phyloP scores from a whole-genome alignment of 1,284 basidiomycete genomes.

The Malassezia pachydermatis region DNA sequence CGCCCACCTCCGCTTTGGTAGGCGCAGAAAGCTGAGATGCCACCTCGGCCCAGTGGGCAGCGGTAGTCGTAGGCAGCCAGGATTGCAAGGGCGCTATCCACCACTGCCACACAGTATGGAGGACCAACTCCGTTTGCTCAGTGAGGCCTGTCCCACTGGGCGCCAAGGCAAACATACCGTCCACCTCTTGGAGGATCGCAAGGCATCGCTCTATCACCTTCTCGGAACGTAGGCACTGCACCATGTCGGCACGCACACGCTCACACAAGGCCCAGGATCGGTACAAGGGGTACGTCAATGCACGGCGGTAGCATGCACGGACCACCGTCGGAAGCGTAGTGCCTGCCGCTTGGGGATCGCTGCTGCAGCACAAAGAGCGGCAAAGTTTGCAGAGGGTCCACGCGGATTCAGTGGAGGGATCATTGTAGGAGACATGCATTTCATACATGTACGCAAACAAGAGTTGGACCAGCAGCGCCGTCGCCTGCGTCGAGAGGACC shows the following conservation, averaged over 20 bases:
- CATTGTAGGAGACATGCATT: constrained; percentile 11
- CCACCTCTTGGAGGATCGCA: constrained; percentile 1
- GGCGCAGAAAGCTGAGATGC: background rate
- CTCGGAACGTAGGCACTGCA: background rate
- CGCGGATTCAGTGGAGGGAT: constrained; percentile 17
- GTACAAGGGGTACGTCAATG: constrained; percentile 19
- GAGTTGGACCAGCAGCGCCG: constrained; percentile 13
- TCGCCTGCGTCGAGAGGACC: background rate
- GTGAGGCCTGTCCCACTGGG: constrained; percentile 10
- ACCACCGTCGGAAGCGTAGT: constrained; percentile 1
- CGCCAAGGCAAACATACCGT: constrained; percentile 14
- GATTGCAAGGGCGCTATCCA: constrained; percentile 10
- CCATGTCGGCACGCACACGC: constrained; percentile 7
- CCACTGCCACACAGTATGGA: constrained; percentile 7
- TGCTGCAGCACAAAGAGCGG: constrained; percentile 9
- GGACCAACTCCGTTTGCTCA: constrained; percentile 9
- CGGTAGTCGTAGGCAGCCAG: background rate
- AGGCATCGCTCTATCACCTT: constrained; percentile 1
- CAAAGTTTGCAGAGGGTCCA: constrained; percentile 20
- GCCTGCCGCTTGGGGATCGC: background rate
- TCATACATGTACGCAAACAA: constrained; percentile 21
- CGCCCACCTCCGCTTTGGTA: constrained; percentile 5
- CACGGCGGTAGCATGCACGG: constrained; percentile 17
- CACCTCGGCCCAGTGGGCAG: background rate
- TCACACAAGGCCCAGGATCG: constrained; percentile 17